Conservation (phyloP, 768 basidiomycete species). For the Mycena indigotica region DNA sequence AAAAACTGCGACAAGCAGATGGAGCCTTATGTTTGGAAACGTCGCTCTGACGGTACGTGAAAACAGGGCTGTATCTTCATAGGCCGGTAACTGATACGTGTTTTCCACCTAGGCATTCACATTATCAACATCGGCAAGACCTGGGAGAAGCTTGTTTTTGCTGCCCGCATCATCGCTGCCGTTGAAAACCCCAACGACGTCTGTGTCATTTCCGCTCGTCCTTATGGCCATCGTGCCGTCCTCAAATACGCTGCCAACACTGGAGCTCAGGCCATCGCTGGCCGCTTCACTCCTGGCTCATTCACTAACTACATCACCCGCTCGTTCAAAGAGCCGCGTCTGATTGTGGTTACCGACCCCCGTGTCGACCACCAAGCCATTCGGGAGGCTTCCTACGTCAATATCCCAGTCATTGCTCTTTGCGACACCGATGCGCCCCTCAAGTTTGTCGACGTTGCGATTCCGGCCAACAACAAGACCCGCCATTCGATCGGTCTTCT, state of each 20-base stretch:
- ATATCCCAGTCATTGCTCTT: slow-evolving; percentile 99
- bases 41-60: slow-evolving; percentile 88
- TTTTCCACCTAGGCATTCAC: slow-evolving; percentile 74
- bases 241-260: slow-evolving; percentile 98
- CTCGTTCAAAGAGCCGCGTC: slow-evolving; percentile 99
- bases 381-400: slow-evolving; percentile 99
- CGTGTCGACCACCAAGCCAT: slow-evolving; percentile 99
- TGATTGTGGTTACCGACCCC: slow-evolving; percentile 98
- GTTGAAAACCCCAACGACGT: slow-evolving; percentile 98
- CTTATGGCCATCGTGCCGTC: slow-evolving; percentile 99
- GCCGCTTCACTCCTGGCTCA: slow-evolving; percentile 97
- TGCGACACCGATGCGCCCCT: slow-evolving; percentile 98
- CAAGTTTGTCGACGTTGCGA: slow-evolving; percentile 96
- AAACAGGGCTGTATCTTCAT: not conserved
- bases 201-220: slow-evolving; percentile 96
- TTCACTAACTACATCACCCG: slow-evolving; percentile 99
- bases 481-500: slow-evolving; percentile 95
- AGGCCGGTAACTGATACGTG: slow-evolving; percentile 9
- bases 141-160: slow-evolving; percentile 99
- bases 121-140: slow-evolving; percentile 99
- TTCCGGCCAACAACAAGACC: slow-evolving; percentile 99
- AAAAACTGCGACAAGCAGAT: slow-evolving; percentile 99
- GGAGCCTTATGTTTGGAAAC: slow-evolving; percentile 97
- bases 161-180: slow-evolving; percentile 95
- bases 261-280: slow-evolving; percentile 97